phyloP scores from a whole-genome alignment of 129 eudicot species.

The Kitagawia praeruptora region DNA sequence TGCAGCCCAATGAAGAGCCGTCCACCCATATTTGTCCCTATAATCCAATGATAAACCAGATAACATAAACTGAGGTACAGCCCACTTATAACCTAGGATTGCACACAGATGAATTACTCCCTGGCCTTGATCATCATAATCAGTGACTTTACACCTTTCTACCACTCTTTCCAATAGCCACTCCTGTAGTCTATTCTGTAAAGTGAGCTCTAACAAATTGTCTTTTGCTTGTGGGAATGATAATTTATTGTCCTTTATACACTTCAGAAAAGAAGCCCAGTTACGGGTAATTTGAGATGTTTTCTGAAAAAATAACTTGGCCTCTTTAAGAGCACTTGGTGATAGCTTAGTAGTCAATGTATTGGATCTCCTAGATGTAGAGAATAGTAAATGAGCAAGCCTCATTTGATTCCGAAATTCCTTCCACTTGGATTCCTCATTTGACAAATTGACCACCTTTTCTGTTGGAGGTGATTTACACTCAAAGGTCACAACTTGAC shows the following conservation, averaged over 20 bases:
- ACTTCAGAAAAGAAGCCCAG: conserved; percentile 49
- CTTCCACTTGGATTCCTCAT: conserved; percentile 49
- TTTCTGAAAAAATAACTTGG: conserved; percentile 57
- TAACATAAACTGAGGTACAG: conserved; percentile 58
- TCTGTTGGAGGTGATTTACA: conserved; percentile 40
- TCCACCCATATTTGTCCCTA: conserved; percentile 94
- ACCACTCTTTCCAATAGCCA: conserved; percentile 84
- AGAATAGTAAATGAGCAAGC: conserved; percentile 77
- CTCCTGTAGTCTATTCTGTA: conserved; percentile 65
- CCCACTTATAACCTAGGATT: conserved; percentile 83
- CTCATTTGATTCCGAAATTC: conserved; percentile 59
- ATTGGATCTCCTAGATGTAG: conserved; percentile 67
- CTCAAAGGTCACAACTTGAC: conserved; percentile 69
- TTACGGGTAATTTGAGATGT: conserved; percentile 42
- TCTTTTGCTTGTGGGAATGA: conserved; percentile 55
- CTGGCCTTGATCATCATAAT: conserved; percentile 78
- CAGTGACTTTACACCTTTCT: conserved; percentile 44
- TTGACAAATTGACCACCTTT: conserved; percentile 14
- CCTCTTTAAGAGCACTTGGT: conserved; percentile 48
- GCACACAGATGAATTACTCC: conserved; percentile 95
- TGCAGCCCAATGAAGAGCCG: conserved; percentile 99
- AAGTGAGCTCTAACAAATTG: conserved; percentile 56
- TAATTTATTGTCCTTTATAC: conserved; percentile 36
- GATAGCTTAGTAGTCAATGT: conserved; percentile 44
- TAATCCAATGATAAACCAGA: conserved; percentile 84